phyloP scores from a whole-genome alignment of 345 rosid species.

The Viola odorata region DNA sequence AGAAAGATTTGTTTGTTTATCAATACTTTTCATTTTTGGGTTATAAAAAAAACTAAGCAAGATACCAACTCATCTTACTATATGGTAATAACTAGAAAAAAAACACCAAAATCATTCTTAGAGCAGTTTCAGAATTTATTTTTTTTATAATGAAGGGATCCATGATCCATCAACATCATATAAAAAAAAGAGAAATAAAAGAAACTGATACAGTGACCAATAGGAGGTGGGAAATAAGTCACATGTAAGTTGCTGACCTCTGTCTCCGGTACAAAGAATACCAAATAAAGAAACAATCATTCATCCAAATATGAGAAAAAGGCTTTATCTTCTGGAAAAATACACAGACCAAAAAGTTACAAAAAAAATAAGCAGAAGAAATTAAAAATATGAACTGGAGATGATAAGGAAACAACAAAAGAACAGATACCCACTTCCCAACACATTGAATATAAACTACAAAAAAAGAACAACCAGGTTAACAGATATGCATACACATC shows the following conservation, averaged over 20 bases:
- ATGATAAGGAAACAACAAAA: constrained; percentile 3
- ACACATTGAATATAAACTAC: constrained; percentile 17
- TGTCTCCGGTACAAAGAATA: constrained; percentile 5
- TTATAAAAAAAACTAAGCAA: constrained; percentile 1
- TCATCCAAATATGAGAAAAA: neutral
- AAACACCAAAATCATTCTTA: constrained; percentile 1
- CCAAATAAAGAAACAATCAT: constrained; percentile 1
- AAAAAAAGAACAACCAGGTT: constrained; percentile 20
- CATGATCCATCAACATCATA: too few species aligned
- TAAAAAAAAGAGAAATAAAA: neutral
- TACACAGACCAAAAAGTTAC: neutral
- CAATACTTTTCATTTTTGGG: constrained; percentile 12
- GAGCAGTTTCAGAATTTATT: too few species aligned
- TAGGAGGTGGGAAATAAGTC: constrained; percentile 6
- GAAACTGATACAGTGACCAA: constrained; percentile 5
- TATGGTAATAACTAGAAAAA: neutral
- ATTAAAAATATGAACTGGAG: neutral
- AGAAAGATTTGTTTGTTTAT: neutral
- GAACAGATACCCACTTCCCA: constrained; percentile 13
- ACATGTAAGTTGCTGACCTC: constrained; percentile 6
- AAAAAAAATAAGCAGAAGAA: neutral
- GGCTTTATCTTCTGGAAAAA: neutral
- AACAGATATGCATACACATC: neutral
- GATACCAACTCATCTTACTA: neutral
- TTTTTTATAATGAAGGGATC: too few species aligned